Evolutionary conservation across 2,329 filamentous ascomycete species (phyloP).

Genomic region (Aspergillus sp.): DNA sequence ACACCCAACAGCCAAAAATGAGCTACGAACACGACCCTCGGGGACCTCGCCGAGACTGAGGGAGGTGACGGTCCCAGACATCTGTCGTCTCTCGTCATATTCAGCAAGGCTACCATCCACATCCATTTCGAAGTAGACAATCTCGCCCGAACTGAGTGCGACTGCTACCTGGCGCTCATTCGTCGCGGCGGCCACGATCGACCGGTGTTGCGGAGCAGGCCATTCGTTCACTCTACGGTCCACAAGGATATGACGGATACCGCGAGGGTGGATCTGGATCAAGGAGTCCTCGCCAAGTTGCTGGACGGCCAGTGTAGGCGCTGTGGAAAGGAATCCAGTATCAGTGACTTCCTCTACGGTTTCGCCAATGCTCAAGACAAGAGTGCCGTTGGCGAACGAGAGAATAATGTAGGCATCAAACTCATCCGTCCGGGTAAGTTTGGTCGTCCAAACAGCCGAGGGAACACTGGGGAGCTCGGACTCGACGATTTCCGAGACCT

Average conservation of each 20-base stretch:
- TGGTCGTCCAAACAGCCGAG: constrained; percentile 90
- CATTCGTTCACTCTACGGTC: constrained; percentile 79
- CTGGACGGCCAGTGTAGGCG: constrained; percentile 84
- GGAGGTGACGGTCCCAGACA: constrained; percentile 91
- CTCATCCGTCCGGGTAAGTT: constrained; percentile 69
- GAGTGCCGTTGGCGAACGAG: constrained; percentile 79
- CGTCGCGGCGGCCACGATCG: constrained; percentile 87
- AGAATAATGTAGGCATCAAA: constrained; percentile 95
- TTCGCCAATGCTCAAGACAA: constrained; percentile 91
- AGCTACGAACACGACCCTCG: constrained; percentile 78
- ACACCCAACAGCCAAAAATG: constrained; percentile 90
- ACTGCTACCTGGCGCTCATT: constrained; percentile 91
- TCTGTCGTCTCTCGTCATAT: constrained; percentile 89
- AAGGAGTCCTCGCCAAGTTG: constrained; percentile 88
- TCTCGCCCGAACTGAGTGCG: constrained; percentile 88
- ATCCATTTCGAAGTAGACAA: constrained; percentile 98
- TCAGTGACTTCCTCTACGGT: constrained; percentile 94
- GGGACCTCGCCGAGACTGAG: constrained; percentile 91
- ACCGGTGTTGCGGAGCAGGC: constrained; percentile 85
- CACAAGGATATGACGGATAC: constrained; percentile 80
- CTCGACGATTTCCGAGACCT: constrained; percentile 92
- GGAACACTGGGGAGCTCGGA: constrained; percentile 84
- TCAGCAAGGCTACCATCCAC: constrained; percentile 81
- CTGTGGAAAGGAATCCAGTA: constrained; percentile 81
- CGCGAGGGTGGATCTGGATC: constrained; percentile 92